Evolutionary conservation across 164 flowering plant species (phyloP).

Genomic region (Platanus orientalis): DNA sequence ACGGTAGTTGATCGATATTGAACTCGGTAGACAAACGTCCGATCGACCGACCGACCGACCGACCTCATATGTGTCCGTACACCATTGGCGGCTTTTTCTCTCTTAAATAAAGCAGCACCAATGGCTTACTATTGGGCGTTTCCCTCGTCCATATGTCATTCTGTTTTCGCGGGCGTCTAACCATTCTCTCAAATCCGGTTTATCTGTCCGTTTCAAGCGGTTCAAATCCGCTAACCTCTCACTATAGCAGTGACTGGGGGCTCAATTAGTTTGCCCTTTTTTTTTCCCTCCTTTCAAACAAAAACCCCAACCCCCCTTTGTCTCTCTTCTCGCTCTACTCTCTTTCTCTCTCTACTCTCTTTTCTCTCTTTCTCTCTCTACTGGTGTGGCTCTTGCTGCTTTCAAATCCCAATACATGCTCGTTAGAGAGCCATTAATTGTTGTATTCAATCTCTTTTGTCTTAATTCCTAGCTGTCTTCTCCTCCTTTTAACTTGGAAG

Average conservation of each 20-base stretch:
- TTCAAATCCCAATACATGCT: neutral
- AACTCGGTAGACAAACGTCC: too few relatives aligned
- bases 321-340: too few relatives aligned
- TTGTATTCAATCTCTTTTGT: neutral
- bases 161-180: slow-evolving; percentile 6
- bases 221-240: neutral
- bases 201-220: slow-evolving; percentile 3
- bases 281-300: slow-evolving; percentile 4
- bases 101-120: too few relatives aligned
- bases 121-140: too few relatives aligned
- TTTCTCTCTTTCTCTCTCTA: neutral
- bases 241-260: neutral
- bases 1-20: too few relatives aligned
- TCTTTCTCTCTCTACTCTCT: too few relatives aligned
- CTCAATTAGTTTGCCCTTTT: neutral
- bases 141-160: too few relatives aligned
- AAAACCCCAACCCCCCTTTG: neutral
- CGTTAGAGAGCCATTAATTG: neutral
- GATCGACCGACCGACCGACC: too few relatives aligned
- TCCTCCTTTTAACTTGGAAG: neutral
- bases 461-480: neutral
- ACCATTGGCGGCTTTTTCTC: too few relatives aligned
- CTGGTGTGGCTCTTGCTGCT: neutral
- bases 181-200: slow-evolving; percentile 9
- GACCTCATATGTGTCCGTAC: too few relatives aligned